phyloP scores from a whole-genome alignment of 805 yeast species.

The Saccharomyces jurei region DNA sequence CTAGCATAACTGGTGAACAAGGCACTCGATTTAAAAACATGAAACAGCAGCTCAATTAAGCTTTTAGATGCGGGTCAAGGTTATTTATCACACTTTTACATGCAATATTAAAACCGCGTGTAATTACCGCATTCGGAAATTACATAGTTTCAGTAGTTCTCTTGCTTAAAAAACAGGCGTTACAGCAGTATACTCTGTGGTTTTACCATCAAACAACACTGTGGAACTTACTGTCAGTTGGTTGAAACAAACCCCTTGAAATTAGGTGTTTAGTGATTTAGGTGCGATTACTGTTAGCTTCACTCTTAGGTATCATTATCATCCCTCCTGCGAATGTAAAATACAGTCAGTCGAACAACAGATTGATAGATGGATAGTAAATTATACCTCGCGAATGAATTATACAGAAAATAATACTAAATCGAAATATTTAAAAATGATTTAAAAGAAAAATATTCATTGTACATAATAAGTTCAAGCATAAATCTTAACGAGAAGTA shows the following conservation, averaged over 20 bases:
- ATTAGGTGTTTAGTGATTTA: neutral
- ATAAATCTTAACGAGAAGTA: slow-evolving; percentile 71
- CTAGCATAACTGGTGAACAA: no score
- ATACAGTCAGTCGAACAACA: neutral
- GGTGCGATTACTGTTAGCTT: no score
- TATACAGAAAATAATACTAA: neutral
- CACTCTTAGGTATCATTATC: neutral
- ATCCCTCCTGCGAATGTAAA: neutral
- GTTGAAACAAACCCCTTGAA: neutral
- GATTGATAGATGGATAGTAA: neutral
- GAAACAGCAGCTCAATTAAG: neutral
- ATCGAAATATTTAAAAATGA: neutral
- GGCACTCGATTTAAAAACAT: neutral
- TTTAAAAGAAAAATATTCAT: slow-evolving; percentile 1
- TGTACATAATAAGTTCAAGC: neutral
- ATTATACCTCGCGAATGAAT: neutral
- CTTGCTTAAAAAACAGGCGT: neutral
- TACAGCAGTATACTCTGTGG: neutral
- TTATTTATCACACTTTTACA: neutral
- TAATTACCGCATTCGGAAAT: neutral
- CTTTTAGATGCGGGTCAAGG: neutral
- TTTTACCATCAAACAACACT: neutral
- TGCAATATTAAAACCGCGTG: neutral
- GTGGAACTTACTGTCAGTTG: neutral
- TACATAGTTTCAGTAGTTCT: neutral